Percentiles rank a stretch among this genome's conserved stretches.
Evolutionary conservation across 768 basidiomycete genomes (phyloP).

Genomic region (Piloderma croceum): DNA sequence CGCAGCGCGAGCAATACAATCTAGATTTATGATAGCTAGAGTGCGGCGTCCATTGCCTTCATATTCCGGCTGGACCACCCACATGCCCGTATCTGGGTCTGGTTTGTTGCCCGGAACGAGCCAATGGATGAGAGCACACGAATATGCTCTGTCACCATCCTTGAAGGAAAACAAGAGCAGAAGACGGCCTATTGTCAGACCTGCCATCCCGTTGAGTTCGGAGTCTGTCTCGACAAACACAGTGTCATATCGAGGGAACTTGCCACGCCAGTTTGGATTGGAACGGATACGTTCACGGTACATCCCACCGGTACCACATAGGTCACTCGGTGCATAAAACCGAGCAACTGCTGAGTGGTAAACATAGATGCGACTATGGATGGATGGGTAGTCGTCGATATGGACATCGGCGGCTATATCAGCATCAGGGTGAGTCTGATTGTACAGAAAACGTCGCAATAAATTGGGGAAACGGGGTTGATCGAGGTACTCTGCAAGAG

Average conservation of each 20-base stretch:
- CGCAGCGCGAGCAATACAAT: constrained; percentile 13
- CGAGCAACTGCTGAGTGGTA: constrained; percentile 4
- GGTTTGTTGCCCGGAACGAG: constrained; percentile 14
- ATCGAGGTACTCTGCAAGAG: constrained; percentile 10
- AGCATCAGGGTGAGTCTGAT: constrained; percentile 15
- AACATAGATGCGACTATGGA: constrained; percentile 1
- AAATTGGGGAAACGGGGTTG: constrained; percentile 18
- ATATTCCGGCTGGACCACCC: constrained; percentile 18
- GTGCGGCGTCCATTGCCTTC: constrained; percentile 1
- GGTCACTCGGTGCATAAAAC: constrained; percentile 6
- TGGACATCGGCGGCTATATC: constrained; percentile 8
- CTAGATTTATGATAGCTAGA: constrained; percentile 13
- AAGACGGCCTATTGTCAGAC: constrained; percentile 15
- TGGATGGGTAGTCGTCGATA: constrained; percentile 5
- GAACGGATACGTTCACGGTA: constrained; percentile 17
- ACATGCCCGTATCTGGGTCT: constrained; percentile 20
- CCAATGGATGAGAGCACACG: constrained; percentile 25
- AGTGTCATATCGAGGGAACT: constrained; percentile 13
- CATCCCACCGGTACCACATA: constrained; percentile 12
- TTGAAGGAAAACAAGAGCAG: constrained; percentile 21
- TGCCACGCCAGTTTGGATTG: constrained; percentile 13
- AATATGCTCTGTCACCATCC: constrained; percentile 10
- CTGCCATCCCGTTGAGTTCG: constrained; percentile 10
- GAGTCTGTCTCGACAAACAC: constrained; percentile 13
- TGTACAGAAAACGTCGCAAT: constrained; percentile 22